These are phyloP conservation scores for Diaporthe amygdali DNA, from an alignment of 2,329 filamentous ascomycete species.

Conservation along the genomic window DNA sequence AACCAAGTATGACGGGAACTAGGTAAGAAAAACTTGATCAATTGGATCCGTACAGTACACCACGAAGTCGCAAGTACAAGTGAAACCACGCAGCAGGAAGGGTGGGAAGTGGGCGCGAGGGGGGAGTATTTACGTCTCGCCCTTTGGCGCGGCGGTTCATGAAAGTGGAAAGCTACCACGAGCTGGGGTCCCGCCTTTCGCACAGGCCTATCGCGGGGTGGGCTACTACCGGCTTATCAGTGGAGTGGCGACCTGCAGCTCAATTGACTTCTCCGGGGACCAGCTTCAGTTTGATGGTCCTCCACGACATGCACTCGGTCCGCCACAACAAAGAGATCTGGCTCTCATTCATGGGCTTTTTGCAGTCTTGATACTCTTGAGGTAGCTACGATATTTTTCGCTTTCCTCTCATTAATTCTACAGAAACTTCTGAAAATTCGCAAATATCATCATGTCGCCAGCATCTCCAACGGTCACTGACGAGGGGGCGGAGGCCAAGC, in stretches of 20 bases:
- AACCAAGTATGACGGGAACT: conserved; percentile 18
- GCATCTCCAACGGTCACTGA: not conserved
- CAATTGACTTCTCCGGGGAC: conserved; percentile 5
- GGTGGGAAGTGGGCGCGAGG: not conserved
- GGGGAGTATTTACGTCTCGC: conserved; percentile 20
- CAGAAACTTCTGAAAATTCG: not conserved
- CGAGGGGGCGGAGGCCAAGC: not conserved
- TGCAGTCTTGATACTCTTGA: too few species aligned
- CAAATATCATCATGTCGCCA: not conserved
- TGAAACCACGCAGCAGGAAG: not conserved
- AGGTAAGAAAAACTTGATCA: conserved; percentile 20
- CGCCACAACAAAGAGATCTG: too few species aligned
- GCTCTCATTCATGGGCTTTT: fast-evolving
- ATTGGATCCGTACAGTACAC: conserved; percentile 21
- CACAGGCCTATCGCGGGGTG: conserved; percentile 11
- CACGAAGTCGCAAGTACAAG: conserved; percentile 21
- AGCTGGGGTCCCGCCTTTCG: conserved; percentile 3
- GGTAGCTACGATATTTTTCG: not conserved
- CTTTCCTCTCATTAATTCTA: not conserved
- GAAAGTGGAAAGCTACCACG: conserved; percentile 7
- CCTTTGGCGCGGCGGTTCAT: not conserved
- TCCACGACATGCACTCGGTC: not conserved
- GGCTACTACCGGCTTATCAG: conserved; percentile 25
- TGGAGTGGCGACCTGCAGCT: conserved; percentile 18
- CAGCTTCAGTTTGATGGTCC: not conserved